Base-by-base conservation (phyloP, 2,329 filamentous ascomycete species). In the Fusarium torulosum region DNA sequence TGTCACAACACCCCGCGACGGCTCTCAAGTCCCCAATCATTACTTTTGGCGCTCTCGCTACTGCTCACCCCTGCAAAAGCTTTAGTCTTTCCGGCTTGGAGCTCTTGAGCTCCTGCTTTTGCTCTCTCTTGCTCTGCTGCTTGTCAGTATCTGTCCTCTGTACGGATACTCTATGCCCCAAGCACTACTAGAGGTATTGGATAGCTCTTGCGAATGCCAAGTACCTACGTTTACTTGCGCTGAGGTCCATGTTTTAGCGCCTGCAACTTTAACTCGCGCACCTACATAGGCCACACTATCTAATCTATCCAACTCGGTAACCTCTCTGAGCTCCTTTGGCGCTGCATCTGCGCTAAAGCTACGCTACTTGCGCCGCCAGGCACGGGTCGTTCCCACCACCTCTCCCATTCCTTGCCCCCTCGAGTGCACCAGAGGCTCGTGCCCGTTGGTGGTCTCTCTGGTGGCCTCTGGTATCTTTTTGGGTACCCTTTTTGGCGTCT, bases 361-460 rank as follows among this genome's bases (percentile, higher is more conserved):
- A 68, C 71, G 69, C 71, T 73, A 73, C 71, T 67, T 72, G 51
- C 69, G 71, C 69, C 71, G 69, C 71, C 71, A 73, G 71, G 71
- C 69, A 72, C 71, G 71, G 69, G 69, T 74, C 69, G 71, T 73
- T 69, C 71, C 71, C 71, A 69, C 71, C 71, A 70, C 65, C 66
- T 59, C 67, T 29, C 71, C 70, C 65, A 62, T 67, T 54, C 67
- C 58, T 64, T 59, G 53, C 63, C 64, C 61, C 66, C 59, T 64
- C 66, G 61, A 73, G 68, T 62, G 53, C 70, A 64, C 59, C 51
- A 63, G 67, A 73, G 71, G 71, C 71, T 73, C 71, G 67, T 72
- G 71, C 71, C 53, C 71, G 72, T 70, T 73, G 69, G 65, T 66
- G 63, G 69, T 57, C 61, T 71, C 49, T 51, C 51, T 53, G 52